Evolutionary conservation across 352 stramenopile genomes (phyloP).

Genomic region (Phytopythium delawarense): DNA sequence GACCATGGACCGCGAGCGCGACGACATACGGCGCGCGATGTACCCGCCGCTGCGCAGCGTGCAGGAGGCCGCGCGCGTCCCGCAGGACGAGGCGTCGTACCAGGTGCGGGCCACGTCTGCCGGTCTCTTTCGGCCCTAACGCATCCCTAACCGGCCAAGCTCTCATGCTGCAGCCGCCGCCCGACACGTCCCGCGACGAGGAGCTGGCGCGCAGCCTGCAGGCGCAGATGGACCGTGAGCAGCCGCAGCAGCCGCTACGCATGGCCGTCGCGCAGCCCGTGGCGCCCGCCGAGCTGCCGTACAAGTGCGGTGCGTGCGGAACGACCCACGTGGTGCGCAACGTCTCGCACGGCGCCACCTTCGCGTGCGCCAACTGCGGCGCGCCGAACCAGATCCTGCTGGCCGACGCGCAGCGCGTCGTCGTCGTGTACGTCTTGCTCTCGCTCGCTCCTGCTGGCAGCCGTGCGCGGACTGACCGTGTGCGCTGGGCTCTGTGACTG

Average conservation of each 20-base stretch:
- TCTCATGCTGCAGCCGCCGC: background rate
- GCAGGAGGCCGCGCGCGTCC: background rate
- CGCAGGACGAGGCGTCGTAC: too few relatives aligned
- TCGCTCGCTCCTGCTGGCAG: background rate
- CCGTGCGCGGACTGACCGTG: background rate
- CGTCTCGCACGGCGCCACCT: conserved; percentile 42
- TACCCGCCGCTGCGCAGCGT: conserved; percentile 6
- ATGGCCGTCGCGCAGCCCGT: conserved; percentile 39
- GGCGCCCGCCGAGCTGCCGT: conserved; percentile 33
- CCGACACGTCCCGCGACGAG: conserved; percentile 40
- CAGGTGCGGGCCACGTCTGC: background rate
- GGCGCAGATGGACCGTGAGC: conserved; percentile 36
- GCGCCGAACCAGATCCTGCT: conserved; percentile 62
- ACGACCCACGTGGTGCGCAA: conserved; percentile 63
- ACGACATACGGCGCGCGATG: background rate
- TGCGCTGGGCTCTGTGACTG: background rate
- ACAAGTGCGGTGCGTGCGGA: conserved; percentile 62
- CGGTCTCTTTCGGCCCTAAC: background rate
- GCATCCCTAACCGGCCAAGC: background rate
- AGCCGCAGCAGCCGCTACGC: background rate
- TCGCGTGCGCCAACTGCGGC: conserved; percentile 55
- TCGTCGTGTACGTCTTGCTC: conserved; percentile 41
- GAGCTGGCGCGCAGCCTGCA: conserved; percentile 54
- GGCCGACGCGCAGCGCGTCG: conserved; percentile 26
- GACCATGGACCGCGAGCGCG: conserved; percentile 2